Conservation (phyloP, 2,329 filamentous ascomycete genomes). For the Fusarium sp. region DNA sequence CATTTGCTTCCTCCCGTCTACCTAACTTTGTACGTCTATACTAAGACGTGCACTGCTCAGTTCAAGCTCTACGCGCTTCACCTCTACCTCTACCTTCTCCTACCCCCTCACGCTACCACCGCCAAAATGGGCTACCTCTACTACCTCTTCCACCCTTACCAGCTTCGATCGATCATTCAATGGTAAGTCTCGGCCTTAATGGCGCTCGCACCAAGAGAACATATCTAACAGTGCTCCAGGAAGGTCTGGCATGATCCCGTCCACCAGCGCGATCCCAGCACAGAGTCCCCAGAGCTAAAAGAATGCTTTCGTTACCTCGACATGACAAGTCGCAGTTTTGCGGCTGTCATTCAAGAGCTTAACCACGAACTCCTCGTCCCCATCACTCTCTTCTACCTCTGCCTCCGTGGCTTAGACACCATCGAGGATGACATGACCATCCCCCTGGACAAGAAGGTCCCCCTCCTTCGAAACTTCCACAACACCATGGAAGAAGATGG, state of each 20-base stretch:
- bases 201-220: background rate
- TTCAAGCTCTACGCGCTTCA: conserved; percentile 18
- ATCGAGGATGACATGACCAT: conserved; percentile 99
- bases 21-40: conserved; percentile 23
- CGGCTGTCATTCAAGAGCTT: conserved; percentile 92
- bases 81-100: conserved; percentile 4
- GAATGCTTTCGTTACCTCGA: conserved; percentile 90
- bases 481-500: conserved; percentile 82
- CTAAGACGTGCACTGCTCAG: conserved; percentile 37
- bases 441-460: conserved; percentile 82
- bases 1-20: conserved; percentile 35
- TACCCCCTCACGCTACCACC: conserved; percentile 20
- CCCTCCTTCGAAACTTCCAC: conserved; percentile 85
- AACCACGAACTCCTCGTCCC: conserved; percentile 94
- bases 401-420: conserved; percentile 93
- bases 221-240: conserved; percentile 63
- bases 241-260: conserved; percentile 97
- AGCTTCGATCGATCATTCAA: conserved; percentile 88
- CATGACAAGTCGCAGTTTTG: conserved; percentile 92
- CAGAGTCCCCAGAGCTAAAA: conserved; percentile 79
- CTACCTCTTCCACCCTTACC: conserved; percentile 78
- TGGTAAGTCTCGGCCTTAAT: conserved; percentile 69
- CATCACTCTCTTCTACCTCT: conserved; percentile 91
- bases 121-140: conserved; percentile 74
- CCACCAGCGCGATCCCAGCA: conserved; percentile 81